Conservation (phyloP, 306 rosid genomes). For the Ceratonia siliqua region DNA sequence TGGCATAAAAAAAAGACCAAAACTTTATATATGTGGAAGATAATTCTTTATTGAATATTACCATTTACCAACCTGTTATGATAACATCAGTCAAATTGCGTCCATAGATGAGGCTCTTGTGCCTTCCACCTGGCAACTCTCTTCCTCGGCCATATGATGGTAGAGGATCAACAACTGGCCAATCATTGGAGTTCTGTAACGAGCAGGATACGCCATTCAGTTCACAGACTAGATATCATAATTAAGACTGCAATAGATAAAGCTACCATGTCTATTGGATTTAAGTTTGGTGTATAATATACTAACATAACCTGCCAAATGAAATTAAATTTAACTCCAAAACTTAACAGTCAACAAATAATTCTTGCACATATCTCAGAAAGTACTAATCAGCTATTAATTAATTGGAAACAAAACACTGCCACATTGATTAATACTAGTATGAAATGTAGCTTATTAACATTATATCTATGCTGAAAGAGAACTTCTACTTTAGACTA, state of each 20-base stretch:
- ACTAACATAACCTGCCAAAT: constrained; percentile 6
- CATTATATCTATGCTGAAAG: not conserved
- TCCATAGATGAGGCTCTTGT: constrained; percentile 73
- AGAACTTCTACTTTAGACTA: constrained; percentile 4
- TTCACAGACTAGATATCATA: constrained; percentile 22
- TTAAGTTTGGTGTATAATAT: not conserved
- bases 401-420: not conserved
- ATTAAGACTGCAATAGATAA: constrained; percentile 16
- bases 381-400: not conserved
- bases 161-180: constrained; percentile 81
- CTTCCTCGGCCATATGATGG: constrained; percentile 95
- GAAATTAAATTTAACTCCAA: not conserved
- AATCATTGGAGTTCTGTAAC: constrained; percentile 60
- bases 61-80: constrained; percentile 67
- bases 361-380: constrained; percentile 4
- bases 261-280: constrained; percentile 5
- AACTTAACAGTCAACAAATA: not conserved
- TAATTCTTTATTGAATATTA: constrained; percentile 22
- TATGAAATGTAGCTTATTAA: not conserved
- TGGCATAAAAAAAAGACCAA: constrained; percentile 37
- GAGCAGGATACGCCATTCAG: constrained; percentile 31
- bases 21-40: not conserved
- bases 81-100: constrained; percentile 71
- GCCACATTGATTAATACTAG: constrained; percentile 10
- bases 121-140: constrained; percentile 84